Evolutionary conservation across 2,329 filamentous ascomycete genomes (phyloP).

Genomic region (Botryotinia convoluta): DNA sequence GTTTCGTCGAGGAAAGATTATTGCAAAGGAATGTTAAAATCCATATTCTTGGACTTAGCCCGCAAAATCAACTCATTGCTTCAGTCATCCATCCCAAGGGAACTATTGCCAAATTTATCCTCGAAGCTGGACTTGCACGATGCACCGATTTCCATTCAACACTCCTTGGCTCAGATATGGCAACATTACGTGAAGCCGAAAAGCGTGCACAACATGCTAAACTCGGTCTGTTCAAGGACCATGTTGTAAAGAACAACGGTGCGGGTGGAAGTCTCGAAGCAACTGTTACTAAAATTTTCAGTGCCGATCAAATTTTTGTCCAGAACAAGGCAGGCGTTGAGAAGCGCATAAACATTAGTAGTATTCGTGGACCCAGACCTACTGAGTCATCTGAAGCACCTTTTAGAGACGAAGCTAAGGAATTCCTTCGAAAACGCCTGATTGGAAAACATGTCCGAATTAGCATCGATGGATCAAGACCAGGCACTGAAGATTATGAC

Average conservation of each 20-base stretch:
- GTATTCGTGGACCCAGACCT: conserved; percentile 87
- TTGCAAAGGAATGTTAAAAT: conserved; percentile 84
- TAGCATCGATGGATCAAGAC: conserved; percentile 84
- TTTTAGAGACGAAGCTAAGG: conserved; percentile 91
- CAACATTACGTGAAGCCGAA: conserved; percentile 78
- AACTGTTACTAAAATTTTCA: conserved; percentile 78
- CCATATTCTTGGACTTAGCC: conserved; percentile 79
- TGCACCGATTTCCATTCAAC: conserved; percentile 97
- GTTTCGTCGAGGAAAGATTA: conserved; percentile 81
- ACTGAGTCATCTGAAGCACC: conserved; percentile 83
- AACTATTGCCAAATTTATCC: conserved; percentile 87
- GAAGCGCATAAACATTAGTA: conserved; percentile 89
- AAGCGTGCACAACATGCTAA: conserved; percentile 76
- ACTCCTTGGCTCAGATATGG: conserved; percentile 86
- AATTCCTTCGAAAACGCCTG: conserved; percentile 87
- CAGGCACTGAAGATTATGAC: conserved; percentile 86
- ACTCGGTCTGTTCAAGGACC: conserved; percentile 76
- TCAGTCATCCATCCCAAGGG: conserved; percentile 83
- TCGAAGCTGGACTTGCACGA: conserved; percentile 83
- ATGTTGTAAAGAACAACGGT: conserved; percentile 65
- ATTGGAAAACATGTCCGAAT: conserved; percentile 96
- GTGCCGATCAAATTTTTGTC: conserved; percentile 84
- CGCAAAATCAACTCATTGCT: conserved; percentile 88
- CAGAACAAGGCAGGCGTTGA: conserved; percentile 81
- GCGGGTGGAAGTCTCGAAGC: conserved; percentile 70